Evolutionary conservation across 345 rosid genomes (phyloP).

Genomic region (Viola odorata): DNA sequence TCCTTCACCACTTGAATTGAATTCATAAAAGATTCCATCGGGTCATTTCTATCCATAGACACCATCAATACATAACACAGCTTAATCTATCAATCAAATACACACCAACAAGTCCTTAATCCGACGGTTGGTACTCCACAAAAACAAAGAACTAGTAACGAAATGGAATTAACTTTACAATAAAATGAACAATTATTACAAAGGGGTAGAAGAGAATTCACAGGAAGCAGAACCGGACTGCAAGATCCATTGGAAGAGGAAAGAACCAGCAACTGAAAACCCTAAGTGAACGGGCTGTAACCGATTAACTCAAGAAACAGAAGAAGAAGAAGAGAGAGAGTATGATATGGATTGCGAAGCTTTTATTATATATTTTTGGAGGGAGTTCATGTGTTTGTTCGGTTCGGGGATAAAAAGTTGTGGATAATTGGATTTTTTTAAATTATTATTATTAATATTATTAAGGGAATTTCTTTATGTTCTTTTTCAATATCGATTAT

Average conservation of each 20-base stretch:
- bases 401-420: background rate
- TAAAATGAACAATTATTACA: background rate
- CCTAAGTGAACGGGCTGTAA: constrained; percentile 7
- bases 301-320: background rate
- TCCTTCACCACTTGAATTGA: constrained; percentile 70
- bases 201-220: background rate
- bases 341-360: background rate
- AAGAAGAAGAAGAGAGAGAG: background rate
- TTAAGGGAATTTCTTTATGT: background rate
- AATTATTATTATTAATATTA: background rate
- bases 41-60: constrained; percentile 49
- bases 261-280: constrained; percentile 5
- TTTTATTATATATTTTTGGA: background rate
- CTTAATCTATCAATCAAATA: background rate
- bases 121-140: background rate
- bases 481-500: too few relatives aligned
- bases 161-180: background rate
- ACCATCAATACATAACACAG: constrained; percentile 34
- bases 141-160: background rate
- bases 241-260: constrained; percentile 9
- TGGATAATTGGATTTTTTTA: background rate
- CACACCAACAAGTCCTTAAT: background rate
- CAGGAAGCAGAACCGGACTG: constrained; percentile 5
- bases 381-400: background rate
- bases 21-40: constrained; percentile 48